phyloP scores from a whole-genome alignment of 2,329 filamentous ascomycete species.

The Fusarium pseudonygamai region DNA sequence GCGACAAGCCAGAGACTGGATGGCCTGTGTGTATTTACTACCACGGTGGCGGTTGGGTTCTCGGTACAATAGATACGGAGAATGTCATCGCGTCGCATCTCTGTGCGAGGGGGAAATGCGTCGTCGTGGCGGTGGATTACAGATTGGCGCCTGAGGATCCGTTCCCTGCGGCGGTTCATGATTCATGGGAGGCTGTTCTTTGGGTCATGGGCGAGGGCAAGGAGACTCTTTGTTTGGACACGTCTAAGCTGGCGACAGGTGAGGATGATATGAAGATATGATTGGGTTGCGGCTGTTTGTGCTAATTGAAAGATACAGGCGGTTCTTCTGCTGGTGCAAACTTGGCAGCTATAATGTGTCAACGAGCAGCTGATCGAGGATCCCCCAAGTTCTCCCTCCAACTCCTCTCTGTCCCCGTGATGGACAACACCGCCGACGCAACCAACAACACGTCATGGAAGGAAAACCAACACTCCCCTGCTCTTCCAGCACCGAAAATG shows the following conservation, averaged over 20 bases:
- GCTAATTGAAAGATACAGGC: neutral
- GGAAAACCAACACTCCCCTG: neutral
- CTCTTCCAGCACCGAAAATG: neutral
- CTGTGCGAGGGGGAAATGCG: neutral
- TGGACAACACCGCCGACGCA: slow-evolving; percentile 3
- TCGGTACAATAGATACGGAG: slow-evolving; percentile 10
- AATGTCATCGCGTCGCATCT: slow-evolving; percentile 17
- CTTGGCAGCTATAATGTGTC: slow-evolving; percentile 15
- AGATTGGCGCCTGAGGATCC: neutral
- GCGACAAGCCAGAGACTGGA: neutral
- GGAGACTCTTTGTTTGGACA: neutral
- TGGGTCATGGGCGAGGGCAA: neutral
- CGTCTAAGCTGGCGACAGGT: neutral
- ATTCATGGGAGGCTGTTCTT: slow-evolving; percentile 16
- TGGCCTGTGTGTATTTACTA: slow-evolving; percentile 18
- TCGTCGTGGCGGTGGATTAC: slow-evolving; percentile 14
- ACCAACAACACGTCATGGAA: slow-evolving; percentile 8
- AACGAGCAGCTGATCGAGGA: slow-evolving; percentile 6
- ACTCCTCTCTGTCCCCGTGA: slow-evolving; percentile 11
- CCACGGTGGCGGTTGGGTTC: slow-evolving; percentile 17
- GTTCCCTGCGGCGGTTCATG: slow-evolving; percentile 6
- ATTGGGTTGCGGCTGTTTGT: fast-evolving
- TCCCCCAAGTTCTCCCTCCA: neutral
- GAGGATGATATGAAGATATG: fast-evolving
- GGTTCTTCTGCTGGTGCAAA: slow-evolving; percentile 16